A percentile compares a stretch with the other conserved stretches of the same genome.
Evolutionary conservation across 192 early-diverging fungal species (phyloP).

Genomic region (Coemansia sp.): DNA sequence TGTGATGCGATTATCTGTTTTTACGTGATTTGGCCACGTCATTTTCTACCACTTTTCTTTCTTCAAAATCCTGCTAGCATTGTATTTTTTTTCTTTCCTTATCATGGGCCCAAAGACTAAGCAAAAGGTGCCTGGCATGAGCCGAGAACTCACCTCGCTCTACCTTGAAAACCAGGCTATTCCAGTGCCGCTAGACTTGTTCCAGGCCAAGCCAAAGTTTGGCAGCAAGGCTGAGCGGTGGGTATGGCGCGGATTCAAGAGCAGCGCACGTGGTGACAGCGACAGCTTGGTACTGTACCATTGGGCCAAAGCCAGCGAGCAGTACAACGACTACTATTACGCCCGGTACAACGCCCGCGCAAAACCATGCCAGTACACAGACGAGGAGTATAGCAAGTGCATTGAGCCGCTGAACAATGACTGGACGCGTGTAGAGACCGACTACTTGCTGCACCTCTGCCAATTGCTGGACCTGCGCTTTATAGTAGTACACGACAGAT

Average conservation of each 20-base stretch:
- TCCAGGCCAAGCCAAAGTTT: slow-evolving; percentile 72
- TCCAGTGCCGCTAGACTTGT: slow-evolving; percentile 46
- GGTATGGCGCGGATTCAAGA: slow-evolving; percentile 67
- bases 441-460: slow-evolving; percentile 78
- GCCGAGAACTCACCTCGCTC: slow-evolving; percentile 51
- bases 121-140: slow-evolving; percentile 32
- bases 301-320: slow-evolving; percentile 77
- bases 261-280: slow-evolving; percentile 73
- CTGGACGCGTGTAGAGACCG: slow-evolving; percentile 88
- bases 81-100: not conserved
- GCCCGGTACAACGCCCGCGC: slow-evolving; percentile 76
- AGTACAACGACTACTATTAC: slow-evolving; percentile 73
- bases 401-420: slow-evolving; percentile 64
- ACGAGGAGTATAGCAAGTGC: slow-evolving; percentile 83
- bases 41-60: slow-evolving; percentile 4
- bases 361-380: slow-evolving; percentile 70
- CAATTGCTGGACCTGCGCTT: slow-evolving; percentile 78
- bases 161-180: slow-evolving; percentile 52
- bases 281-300: slow-evolving; percentile 68
- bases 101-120: slow-evolving; percentile 35
- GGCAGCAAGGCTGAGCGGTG: slow-evolving; percentile 69
- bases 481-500: slow-evolving; percentile 84
- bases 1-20: not conserved
- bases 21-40: too few relatives aligned
- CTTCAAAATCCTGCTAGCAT: not conserved